These are phyloP conservation scores for Mangifera indica DNA, from an alignment of 345 rosid genomes.

Conservation along the genomic window DNA sequence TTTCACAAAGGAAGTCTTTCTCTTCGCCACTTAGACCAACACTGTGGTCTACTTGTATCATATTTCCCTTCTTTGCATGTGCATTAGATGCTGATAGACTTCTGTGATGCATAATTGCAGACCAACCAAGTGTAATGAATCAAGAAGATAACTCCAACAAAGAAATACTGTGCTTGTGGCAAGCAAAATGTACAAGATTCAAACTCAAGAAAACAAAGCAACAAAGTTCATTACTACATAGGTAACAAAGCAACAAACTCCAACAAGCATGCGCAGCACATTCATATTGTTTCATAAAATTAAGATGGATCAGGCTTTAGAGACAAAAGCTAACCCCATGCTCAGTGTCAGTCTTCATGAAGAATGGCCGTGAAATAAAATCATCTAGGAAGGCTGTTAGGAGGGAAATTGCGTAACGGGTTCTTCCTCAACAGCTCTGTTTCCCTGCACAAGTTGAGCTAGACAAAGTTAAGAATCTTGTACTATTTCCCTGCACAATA, in stretches of 20 bases:
- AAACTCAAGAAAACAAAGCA: too few relatives aligned
- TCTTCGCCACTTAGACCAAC: too few relatives aligned
- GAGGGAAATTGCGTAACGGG: conserved; percentile 81
- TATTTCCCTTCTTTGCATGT: too few relatives aligned
- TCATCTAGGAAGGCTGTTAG: conserved; percentile 70
- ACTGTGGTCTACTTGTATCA: too few relatives aligned
- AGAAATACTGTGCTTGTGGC: too few relatives aligned
- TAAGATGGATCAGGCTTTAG: conserved; percentile 31
- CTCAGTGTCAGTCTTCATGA: neutral
- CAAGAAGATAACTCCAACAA: too few relatives aligned
- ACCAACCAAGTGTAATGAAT: too few relatives aligned
- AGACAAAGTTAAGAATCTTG: neutral
- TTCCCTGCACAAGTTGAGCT: conserved; percentile 44
- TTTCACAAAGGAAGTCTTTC: too few relatives aligned
- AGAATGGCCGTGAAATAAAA: neutral
- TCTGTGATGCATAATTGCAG: too few relatives aligned
- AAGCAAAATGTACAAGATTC: too few relatives aligned
- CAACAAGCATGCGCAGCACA: neutral
- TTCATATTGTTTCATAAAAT: neutral
- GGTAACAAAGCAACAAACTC: neutral
- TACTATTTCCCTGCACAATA: neutral
- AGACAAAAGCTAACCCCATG: conserved; percentile 48
- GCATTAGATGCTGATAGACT: too few relatives aligned
- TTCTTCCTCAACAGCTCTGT: conserved; percentile 74
- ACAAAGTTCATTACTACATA: too few relatives aligned